Conservation (phyloP, 352 stramenopile genomes). For the Phytopythium kandeliae region DNA sequence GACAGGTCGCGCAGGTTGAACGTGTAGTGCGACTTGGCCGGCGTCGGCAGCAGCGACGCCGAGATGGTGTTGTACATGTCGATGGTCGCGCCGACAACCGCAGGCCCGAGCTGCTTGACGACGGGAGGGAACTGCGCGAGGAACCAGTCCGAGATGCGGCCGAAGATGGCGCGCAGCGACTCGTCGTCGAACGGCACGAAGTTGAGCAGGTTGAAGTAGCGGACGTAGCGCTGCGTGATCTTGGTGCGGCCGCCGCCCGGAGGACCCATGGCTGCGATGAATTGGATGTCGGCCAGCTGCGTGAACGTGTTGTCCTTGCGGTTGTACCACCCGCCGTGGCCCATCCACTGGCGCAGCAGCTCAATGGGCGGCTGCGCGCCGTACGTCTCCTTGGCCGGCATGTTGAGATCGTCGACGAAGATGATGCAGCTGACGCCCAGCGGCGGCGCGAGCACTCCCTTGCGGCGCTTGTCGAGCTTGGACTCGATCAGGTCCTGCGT, state of each 20-base stretch:
- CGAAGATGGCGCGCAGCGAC: constrained; percentile 85
- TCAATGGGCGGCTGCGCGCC: constrained; percentile 92
- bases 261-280: constrained; percentile 90
- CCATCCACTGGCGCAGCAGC: constrained; percentile 92
- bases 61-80: constrained; percentile 92
- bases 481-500: constrained; percentile 93
- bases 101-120: constrained; percentile 73
- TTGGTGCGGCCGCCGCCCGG: constrained; percentile 87
- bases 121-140: constrained; percentile 66
- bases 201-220: constrained; percentile 93
- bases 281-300: constrained; percentile 92
- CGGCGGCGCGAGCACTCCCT: constrained; percentile 88
- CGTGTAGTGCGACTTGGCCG: constrained; percentile 92
- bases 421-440: constrained; percentile 89
- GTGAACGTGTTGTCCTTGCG: constrained; percentile 91
- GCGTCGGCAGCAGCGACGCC: constrained; percentile 87
- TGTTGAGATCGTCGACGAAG: constrained; percentile 95
- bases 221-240: constrained; percentile 91
- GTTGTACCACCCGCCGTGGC: constrained; percentile 93
- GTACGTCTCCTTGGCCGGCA: constrained; percentile 93
- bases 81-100: constrained; percentile 84
- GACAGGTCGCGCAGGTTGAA: constrained; percentile 93
- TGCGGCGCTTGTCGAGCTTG: constrained; percentile 93
- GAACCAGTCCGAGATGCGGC: constrained; percentile 89
- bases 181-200: constrained; percentile 90